Evolutionary conservation across 1,139 yeast genomes (phyloP).

Genomic region (Protomyces lactucae-debilis): DNA sequence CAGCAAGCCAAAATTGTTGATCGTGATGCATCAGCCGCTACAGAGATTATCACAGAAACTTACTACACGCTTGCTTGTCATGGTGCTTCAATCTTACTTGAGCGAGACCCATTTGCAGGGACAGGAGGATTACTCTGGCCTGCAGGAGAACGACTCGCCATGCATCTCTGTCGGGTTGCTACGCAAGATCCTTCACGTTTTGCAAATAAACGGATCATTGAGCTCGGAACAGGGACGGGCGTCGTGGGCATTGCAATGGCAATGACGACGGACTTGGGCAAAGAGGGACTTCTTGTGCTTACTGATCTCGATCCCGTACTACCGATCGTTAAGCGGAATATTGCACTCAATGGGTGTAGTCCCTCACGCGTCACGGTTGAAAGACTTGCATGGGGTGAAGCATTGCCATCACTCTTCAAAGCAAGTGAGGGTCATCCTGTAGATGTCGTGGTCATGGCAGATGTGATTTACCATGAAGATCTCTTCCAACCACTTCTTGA

Average conservation of each 20-base stretch:
- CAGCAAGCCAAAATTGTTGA: not conserved
- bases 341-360: not conserved
- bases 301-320: conserved; percentile 8
- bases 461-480: conserved; percentile 13
- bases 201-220: conserved; percentile 2
- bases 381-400: conserved; percentile 5
- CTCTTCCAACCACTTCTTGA: conserved; percentile 11
- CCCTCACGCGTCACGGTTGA: not conserved
- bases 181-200: not conserved
- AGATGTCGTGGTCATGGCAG: conserved; percentile 10
- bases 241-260: conserved; percentile 15
- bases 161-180: not conserved
- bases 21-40: not conserved
- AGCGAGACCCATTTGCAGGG: conserved; percentile 14
- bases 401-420: not conserved
- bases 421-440: not conserved
- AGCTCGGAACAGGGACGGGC: conserved; percentile 23
- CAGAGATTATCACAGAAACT: not conserved
- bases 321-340: conserved; percentile 8
- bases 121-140: conserved; percentile 26
- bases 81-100: not conserved
- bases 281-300: not conserved
- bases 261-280: not conserved
- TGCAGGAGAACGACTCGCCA: conserved; percentile 14
- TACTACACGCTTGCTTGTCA: not conserved